phyloP scores from a whole-genome alignment of 2,329 filamentous ascomycete species.

The Colletotrichum tofieldiae region DNA sequence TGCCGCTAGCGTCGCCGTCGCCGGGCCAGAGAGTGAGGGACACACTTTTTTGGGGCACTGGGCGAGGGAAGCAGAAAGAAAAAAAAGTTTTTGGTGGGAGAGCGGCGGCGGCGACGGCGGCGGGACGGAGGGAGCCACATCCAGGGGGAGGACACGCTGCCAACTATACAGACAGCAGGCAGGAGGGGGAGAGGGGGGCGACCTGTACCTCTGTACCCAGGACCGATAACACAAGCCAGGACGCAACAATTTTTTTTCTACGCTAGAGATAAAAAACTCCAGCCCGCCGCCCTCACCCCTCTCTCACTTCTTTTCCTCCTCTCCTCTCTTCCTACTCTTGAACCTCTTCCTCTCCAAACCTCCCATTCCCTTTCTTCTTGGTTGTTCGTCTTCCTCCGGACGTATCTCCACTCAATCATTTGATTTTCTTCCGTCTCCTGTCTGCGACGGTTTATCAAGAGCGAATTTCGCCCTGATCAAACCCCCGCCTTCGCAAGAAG shows the following conservation, averaged over 20 bases:
- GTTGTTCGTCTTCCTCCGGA: slow-evolving; percentile 58
- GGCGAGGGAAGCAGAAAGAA: slow-evolving; percentile 15
- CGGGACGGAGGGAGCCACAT: neutral
- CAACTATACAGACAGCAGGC: neutral
- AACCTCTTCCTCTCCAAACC: slow-evolving; percentile 52
- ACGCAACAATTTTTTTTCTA: slow-evolving; percentile 11
- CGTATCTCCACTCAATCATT: slow-evolving; percentile 58
- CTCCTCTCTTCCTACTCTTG: slow-evolving; percentile 45
- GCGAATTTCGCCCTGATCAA: slow-evolving; percentile 35
- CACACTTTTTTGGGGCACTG: neutral
- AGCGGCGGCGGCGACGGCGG: slow-evolving; percentile 24
- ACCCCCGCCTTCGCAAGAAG: slow-evolving; percentile 39
- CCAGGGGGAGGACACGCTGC: neutral
- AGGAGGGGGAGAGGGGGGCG: slow-evolving; percentile 4
- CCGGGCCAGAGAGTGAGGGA: slow-evolving; percentile 35
- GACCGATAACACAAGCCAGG: slow-evolving; percentile 40
- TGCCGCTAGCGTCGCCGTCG: slow-evolving; percentile 43
- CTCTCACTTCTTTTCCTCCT: slow-evolving; percentile 24
- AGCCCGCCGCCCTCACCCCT: slow-evolving; percentile 45
- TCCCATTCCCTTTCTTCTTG: slow-evolving; percentile 55
- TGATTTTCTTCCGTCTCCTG: slow-evolving; percentile 45
- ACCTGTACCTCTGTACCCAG: neutral
- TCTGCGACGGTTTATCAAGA: slow-evolving; percentile 44
- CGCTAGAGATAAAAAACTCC: slow-evolving; percentile 54
- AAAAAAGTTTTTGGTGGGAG: slow-evolving; percentile 46